phyloP scores from a whole-genome alignment of 2,329 filamentous ascomycete species.

The Sporothrix protearum region DNA sequence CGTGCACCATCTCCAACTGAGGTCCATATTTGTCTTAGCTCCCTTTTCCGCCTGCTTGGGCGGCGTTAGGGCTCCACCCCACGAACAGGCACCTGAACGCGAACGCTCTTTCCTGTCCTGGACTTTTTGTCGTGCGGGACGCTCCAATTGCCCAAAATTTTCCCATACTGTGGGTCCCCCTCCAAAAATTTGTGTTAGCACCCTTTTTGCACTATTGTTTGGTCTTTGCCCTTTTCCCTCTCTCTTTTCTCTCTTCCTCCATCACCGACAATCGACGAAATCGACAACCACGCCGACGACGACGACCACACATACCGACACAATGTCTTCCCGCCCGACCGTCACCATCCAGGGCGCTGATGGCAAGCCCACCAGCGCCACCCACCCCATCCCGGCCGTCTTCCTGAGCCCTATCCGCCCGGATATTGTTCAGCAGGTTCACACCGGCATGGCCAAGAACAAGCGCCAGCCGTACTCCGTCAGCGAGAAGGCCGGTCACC shows the following conservation, averaged over 20 bases:
- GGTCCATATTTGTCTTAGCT: background rate
- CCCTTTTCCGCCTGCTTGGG: background rate
- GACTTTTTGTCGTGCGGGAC: background rate
- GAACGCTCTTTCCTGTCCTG: background rate
- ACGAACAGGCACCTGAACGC: constrained; percentile 20
- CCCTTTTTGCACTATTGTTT: constrained; percentile 7
- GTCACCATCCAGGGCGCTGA: constrained; percentile 96
- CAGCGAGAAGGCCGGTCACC: constrained; percentile 99
- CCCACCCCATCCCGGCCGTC: constrained; percentile 90
- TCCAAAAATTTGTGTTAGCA: constrained; percentile 18
- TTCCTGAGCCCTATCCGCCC: constrained; percentile 97
- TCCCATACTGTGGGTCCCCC: constrained; percentile 15
- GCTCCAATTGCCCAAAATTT: constrained; percentile 19
- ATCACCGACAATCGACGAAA: constrained; percentile 19
- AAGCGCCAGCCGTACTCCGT: constrained; percentile 99
- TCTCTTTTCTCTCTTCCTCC: background rate
- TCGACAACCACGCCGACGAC: constrained; percentile 14
- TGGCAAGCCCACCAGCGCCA: constrained; percentile 85
- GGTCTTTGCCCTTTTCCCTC: background rate
- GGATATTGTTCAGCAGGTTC: constrained; percentile 98
- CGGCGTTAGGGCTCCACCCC: constrained; percentile 27
- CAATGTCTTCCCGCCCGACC: constrained; percentile 93
- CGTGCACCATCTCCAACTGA: background rate
- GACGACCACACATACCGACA: constrained; percentile 20
- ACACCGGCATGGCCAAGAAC: constrained; percentile 99